A percentile compares a stretch with the other conserved stretches of the same genome.
These are phyloP conservation scores for Mrakia blollopis DNA, from an alignment of 768 basidiomycete species.

Conservation along the genomic window DNA sequence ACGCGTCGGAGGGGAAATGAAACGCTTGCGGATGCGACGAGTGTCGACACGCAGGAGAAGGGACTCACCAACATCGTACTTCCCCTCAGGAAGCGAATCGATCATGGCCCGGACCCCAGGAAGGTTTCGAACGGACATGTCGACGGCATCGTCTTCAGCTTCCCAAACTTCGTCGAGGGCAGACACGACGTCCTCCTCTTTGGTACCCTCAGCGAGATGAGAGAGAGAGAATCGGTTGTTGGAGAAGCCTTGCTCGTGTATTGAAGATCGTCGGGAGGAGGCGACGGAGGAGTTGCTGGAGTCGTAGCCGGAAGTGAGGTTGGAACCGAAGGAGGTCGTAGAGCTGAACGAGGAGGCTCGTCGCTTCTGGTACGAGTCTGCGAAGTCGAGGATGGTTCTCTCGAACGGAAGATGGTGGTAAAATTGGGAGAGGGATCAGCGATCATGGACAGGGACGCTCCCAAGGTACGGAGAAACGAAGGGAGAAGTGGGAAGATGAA, in stretches of 20 bases:
- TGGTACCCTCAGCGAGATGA: conserved; percentile 16
- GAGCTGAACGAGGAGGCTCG: conserved; percentile 48
- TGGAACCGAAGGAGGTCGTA: conserved; percentile 44
- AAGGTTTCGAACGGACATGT: conserved; percentile 54
- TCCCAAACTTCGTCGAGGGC: conserved; percentile 44
- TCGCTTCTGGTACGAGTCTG: conserved; percentile 56
- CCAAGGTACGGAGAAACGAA: no score
- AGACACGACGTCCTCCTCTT: conserved; percentile 46
- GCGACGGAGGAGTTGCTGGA: conserved; percentile 46
- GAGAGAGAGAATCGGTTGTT: conserved; percentile 18
- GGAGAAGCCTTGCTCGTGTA: conserved; percentile 18
- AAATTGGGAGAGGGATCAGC: no score
- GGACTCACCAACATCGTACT: conserved; percentile 53
- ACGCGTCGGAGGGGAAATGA: no score
- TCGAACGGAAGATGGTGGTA: conserved; percentile 49
- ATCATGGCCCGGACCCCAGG: conserved; percentile 66
- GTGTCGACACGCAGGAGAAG: no score
- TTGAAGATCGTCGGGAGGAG: conserved; percentile 41
- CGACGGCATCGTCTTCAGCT: conserved; percentile 57
- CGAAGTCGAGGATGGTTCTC: conserved; percentile 60
- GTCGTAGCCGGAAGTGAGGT: no score
- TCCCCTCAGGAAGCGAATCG: conserved; percentile 59
- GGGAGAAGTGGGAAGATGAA: no score
- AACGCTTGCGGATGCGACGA: no score
- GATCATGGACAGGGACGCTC: no score